A percentile compares a stretch with the other conserved stretches of the same genome.
Conservation (phyloP, 306 rosid genomes). For the Dryas alaskensis region DNA sequence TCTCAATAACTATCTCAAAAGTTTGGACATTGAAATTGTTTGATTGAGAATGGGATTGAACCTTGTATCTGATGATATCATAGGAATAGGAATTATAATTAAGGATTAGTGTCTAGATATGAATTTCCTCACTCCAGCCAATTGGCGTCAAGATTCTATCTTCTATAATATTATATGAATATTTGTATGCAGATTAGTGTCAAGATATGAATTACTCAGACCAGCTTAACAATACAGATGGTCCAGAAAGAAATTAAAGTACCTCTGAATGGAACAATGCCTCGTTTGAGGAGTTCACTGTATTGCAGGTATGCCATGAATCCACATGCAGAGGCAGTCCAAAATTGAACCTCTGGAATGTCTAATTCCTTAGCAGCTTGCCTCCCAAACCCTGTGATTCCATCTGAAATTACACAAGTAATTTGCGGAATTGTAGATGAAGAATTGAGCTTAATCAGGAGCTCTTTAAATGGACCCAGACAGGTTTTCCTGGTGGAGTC, state of each 20-base stretch:
- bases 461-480: constrained; percentile 26
- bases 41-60: no score
- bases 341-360: constrained; percentile 25
- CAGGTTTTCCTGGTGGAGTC: constrained; percentile 19
- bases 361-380: constrained; percentile 18
- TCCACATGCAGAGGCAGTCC: constrained; percentile 37
- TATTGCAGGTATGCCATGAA: constrained; percentile 22
- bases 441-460: constrained; percentile 17
- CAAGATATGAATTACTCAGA: no score
- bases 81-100: no score
- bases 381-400: constrained; percentile 16
- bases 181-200: no score
- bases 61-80: no score
- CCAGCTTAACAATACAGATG: background rate
- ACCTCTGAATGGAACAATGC: constrained; percentile 34
- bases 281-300: constrained; percentile 18
- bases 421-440: constrained; percentile 12
- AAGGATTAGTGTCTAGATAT: no score
- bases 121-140: no score
- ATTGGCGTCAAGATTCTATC: no score
- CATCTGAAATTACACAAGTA: constrained; percentile 25
- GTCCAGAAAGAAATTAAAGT: background rate
- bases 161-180: no score
- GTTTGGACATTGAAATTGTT: no score
- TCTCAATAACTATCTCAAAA: no score